phyloP scores from a whole-genome alignment of 345 rosid genomes.

The Eucalyptus erythrocorys region DNA sequence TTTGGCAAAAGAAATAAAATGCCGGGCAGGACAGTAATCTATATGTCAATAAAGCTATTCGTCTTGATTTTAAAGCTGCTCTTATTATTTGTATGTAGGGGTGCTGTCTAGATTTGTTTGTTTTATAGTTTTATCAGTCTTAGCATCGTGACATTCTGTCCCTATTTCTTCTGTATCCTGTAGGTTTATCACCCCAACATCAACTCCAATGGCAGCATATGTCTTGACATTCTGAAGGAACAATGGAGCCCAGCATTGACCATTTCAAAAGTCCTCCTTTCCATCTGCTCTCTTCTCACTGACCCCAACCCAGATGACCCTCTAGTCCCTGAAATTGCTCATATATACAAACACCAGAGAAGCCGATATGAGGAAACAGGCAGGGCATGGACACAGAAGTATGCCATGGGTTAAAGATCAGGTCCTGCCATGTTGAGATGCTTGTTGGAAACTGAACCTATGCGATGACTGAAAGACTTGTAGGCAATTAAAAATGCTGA shows the following conservation, averaged over 20 bases:
- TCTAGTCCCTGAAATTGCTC: slow-evolving; percentile 8
- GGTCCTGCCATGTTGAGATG: background rate
- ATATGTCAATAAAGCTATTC: background rate
- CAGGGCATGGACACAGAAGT: slow-evolving; percentile 6
- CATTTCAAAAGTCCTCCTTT: slow-evolving; percentile 5
- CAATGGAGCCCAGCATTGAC: slow-evolving; percentile 13
- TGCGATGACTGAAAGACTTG: background rate
- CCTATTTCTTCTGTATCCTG: background rate
- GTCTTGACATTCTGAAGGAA: slow-evolving; percentile 14
- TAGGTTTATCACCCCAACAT: slow-evolving; percentile 14
- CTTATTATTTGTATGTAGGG: background rate
- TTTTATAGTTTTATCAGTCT: background rate
- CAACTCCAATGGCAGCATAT: slow-evolving; percentile 12
- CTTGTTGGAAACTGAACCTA: background rate
- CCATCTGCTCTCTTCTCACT: slow-evolving; percentile 9
- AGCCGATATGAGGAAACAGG: slow-evolving; percentile 5
- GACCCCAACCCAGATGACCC: slow-evolving; percentile 12
- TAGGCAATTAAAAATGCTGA: background rate
- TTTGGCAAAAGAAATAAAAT: background rate
- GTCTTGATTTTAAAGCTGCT: background rate
- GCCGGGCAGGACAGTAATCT: background rate
- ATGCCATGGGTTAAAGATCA: slow-evolving; percentile 2
- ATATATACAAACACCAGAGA: slow-evolving; percentile 4
- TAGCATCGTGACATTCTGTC: background rate
- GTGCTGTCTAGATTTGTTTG: background rate